Base-by-base conservation (phyloP, 163 green algal species). In the Volvox carteri region DNA sequence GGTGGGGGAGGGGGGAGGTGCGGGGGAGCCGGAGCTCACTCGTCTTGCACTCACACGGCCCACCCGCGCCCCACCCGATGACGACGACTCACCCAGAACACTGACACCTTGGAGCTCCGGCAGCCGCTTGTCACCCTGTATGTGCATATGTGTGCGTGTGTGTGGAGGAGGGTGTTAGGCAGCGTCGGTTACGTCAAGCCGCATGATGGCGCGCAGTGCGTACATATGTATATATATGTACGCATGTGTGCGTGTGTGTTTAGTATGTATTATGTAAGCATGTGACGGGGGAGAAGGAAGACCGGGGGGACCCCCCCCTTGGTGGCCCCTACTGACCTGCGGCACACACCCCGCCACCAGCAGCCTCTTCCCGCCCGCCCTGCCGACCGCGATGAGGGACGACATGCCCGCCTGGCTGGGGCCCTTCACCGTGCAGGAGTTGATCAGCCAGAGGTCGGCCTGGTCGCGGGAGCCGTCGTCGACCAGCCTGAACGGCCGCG, bases 321-420 rank as follows among this genome's bases (percentile, higher is more conserved):
- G 50, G 12, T 60, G 14, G 60, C 67, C 33, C 72, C 72, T 9
- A 33, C 76, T 25, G 41, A 86, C 96, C 83, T 98, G 95, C 0
- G 96, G 97, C 74, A 99, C 96, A 88, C 97, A 99, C 2, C 97
- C 97, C 46, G 95, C 93, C 70, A 99, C 95, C 56, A 99, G 85
- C 35, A 99, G 9, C 28, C 4, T 12, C 46, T 79, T 91, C 33
- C 67, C 72, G 4, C 16, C 41, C 33, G 60, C 54, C 46, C 30
- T 18, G 0, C 60, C 67, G 42, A 41, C 65, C n/a, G 52, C 28
- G 2, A 84, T 85, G 18, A 77, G 87, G n/a, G 58, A 81, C 54
- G 41, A 33, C 79, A 84, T 91, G 79, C 44, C 65, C 16, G 79
- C 73, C 65, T 88, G 87, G 33, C 62, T 86, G 42, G 79, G 78